Evolutionary conservation across 208 protist genomes (phyloP), one percentile per base, ranked within the genome.

Genomic region (Baffinella frigidus): DNA sequence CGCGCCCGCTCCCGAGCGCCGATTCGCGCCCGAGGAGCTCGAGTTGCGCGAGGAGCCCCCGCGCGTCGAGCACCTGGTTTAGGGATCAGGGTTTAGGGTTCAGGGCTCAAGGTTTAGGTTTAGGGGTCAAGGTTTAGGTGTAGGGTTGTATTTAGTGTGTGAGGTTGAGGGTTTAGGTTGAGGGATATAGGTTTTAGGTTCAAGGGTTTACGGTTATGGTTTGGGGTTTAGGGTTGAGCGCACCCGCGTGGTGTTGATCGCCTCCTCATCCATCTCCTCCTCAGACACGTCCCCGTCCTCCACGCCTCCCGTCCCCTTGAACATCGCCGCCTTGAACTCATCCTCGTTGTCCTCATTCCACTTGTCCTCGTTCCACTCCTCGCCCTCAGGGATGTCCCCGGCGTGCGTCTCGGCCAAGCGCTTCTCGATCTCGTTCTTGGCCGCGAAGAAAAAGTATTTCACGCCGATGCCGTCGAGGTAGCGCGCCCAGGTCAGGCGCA

Each of bases 291-390:
- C 20, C 24, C n/a, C 45, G 33, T 72, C 36, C n/a, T 67, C 71
- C 3, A 41, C 5, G 3, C 80, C 35, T 80, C 0, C 68, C 68
- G 10, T 24, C 45, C 27, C 39, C 35, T 35, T n/a, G n/a, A n/a
- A n/a, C n/a, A n/a, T n/a, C n/a, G n/a, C n/a, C n/a, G n/a, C n/a
- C n/a, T n/a, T n/a, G n/a, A n/a, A n/a, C n/a, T n/a, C n/a, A n/a
- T n/a, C n/a, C n/a, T n/a, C n/a, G n/a, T n/a, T n/a, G n/a, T n/a
- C n/a, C n/a, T n/a, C n/a, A n/a, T n/a, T n/a, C n/a, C 50, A 39
- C 71, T 73, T 71, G 14, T 90, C 91, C 91, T 94, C 56, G 27
- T 92, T 73, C 39, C 93, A 11, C 64, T 93, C 91, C 51, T 92
- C 68, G 30, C n/a, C 35, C 68, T 89, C 48, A 7, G 50, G 44